Conservation (phyloP, 306 rosid species). For the Vigna angularis region DNA sequence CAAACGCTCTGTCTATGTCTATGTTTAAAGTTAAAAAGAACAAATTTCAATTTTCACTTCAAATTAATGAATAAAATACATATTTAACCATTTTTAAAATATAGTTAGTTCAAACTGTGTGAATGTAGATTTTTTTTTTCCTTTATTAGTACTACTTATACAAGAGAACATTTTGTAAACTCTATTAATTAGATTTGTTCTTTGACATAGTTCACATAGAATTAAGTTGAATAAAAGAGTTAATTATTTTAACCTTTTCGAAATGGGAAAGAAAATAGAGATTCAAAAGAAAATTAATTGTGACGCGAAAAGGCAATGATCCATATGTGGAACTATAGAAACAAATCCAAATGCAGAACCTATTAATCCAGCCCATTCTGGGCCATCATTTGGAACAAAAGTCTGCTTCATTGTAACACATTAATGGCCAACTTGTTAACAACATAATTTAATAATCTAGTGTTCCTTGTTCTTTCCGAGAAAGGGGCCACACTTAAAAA, state of each 20-base stretch:
- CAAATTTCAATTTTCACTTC: too few species aligned
- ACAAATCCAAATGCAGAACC: conserved; percentile 22
- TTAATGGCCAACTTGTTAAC: conserved; percentile 45
- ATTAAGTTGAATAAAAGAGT: not conserved
- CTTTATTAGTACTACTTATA: too few species aligned
- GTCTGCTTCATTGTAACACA: conserved; percentile 28
- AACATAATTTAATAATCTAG: conserved; percentile 29
- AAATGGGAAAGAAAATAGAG: conserved; percentile 21
- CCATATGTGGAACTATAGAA: too few species aligned
- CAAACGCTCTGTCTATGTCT: too few species aligned
- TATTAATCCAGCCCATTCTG: not conserved
- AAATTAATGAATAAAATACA: too few species aligned
- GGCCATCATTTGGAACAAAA: conserved; percentile 49
- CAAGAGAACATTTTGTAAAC: too few species aligned
- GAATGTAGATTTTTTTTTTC: too few species aligned
- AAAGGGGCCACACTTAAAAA: conserved; percentile 38
- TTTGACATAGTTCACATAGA: not conserved
- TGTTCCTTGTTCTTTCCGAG: conserved; percentile 51
- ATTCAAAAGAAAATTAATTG: conserved; percentile 25
- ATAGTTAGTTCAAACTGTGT: too few species aligned
- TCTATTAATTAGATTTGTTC: not conserved
- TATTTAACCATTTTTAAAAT: too few species aligned
- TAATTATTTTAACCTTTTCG: not conserved
- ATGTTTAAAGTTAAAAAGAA: too few species aligned
- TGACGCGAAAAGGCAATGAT: conserved; percentile 13